Percentiles rank a stretch among this genome's conserved stretches.
phyloP scores from a whole-genome alignment of 2,329 filamentous ascomycete genomes.

The Trichoderma brevicompactum region DNA sequence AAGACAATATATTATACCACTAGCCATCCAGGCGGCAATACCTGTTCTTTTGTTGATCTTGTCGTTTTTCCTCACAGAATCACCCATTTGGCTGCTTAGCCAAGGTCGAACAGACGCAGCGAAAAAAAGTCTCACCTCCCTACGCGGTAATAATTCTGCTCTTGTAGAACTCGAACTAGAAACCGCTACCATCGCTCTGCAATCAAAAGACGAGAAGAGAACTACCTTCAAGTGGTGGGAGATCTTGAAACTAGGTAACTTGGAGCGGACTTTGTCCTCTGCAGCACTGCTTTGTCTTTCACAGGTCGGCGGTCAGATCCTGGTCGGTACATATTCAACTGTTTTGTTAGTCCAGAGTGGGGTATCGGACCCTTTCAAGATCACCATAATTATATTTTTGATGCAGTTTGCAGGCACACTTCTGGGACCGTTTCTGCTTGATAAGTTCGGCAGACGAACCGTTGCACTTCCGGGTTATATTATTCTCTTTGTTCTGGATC shows the following conservation, averaged over 20 bases:
- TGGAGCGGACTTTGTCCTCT: not conserved
- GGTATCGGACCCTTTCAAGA: not conserved
- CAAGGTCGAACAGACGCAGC: too few relatives aligned
- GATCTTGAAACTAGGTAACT: not conserved
- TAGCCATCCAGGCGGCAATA: too few relatives aligned
- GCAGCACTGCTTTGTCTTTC: not conserved
- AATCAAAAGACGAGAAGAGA: not conserved
- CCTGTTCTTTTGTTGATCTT: too few relatives aligned
- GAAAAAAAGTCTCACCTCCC: not conserved
- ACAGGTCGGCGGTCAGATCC: not conserved
- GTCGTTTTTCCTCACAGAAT: too few relatives aligned
- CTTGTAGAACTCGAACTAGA: not conserved
- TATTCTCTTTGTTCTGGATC: not conserved
- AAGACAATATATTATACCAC: not conserved
- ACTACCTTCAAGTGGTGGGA: not conserved
- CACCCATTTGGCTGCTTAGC: too few relatives aligned
- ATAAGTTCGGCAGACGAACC: constrained; percentile 1
- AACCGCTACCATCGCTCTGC: not conserved
- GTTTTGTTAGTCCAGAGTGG: not conserved
- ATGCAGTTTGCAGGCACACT: constrained; percentile 1
- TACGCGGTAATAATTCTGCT: not conserved
- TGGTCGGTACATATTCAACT: not conserved
- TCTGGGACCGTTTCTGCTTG: not conserved
- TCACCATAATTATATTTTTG: not conserved
- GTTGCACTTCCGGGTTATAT: not conserved